These are phyloP conservation scores for Coelastrella sp. DNA, from an alignment of 139 green algal species.

Conservation along the genomic window DNA sequence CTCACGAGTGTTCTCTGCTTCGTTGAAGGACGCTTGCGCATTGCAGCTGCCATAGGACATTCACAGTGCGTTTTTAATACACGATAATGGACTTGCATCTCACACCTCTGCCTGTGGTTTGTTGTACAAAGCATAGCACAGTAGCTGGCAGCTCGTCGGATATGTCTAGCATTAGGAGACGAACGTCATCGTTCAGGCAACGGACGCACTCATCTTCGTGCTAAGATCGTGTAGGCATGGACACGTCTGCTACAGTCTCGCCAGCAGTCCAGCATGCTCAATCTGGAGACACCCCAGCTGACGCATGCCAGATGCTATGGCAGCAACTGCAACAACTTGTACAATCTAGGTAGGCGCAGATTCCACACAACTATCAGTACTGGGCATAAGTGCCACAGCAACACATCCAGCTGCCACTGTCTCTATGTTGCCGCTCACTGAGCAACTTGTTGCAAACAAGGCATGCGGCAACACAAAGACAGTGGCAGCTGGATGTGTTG, in stretches of 20 bases:
- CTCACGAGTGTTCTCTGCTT: too few relatives aligned
- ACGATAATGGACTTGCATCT: not conserved
- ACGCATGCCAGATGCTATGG: not conserved
- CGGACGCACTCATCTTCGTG: not conserved
- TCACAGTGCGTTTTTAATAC: too few relatives aligned
- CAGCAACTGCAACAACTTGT: constrained; percentile 29
- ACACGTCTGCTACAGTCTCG: not conserved
- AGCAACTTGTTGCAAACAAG: too few relatives aligned
- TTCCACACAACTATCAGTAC: not conserved
- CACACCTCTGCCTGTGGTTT: not conserved
- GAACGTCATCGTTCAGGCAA: not conserved
- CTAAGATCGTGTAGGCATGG: not conserved
- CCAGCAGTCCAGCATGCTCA: not conserved
- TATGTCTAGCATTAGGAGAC: not conserved
- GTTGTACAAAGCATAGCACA: not conserved
- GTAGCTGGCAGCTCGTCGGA: not conserved
- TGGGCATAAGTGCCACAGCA: too few relatives aligned
- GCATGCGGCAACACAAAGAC: too few relatives aligned
- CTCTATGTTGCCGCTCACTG: too few relatives aligned
- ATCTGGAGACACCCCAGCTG: not conserved
- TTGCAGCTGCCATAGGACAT: too few relatives aligned
- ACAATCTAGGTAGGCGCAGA: not conserved
- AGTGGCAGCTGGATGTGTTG: too few relatives aligned
- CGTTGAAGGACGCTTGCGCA: too few relatives aligned
- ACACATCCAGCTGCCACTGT: too few relatives aligned